Evolutionary conservation across 352 stramenopile species (phyloP).

Genomic region (Pythium brassicae): DNA sequence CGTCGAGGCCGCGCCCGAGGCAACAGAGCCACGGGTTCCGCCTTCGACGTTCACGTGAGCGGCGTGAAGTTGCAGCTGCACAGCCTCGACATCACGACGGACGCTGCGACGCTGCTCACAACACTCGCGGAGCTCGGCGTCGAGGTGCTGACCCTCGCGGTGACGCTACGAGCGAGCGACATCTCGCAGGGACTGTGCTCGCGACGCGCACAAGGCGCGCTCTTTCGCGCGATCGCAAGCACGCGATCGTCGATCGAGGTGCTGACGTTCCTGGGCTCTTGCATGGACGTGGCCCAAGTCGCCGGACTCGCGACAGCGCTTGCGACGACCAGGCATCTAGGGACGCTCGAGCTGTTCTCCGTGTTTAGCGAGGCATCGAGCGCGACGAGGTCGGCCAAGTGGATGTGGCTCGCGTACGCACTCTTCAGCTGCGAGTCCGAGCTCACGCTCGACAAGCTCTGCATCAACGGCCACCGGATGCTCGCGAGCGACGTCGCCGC

Average conservation of each 20-base stretch:
- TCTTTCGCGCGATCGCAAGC: slow-evolving; percentile 1
- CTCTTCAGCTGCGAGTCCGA: slow-evolving; percentile 19
- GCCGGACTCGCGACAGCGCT: background rate
- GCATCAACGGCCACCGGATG: slow-evolving; percentile 6
- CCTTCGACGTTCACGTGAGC: background rate
- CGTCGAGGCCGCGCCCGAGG: too few species aligned
- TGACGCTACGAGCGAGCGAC: background rate
- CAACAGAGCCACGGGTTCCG: too few species aligned
- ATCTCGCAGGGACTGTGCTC: slow-evolving; percentile 3
- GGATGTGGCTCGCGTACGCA: slow-evolving; percentile 28
- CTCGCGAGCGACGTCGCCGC: slow-evolving; percentile 4
- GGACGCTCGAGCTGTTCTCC: slow-evolving; percentile 4
- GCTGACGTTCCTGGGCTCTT: slow-evolving; percentile 1
- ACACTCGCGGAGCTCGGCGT: slow-evolving; percentile 2
- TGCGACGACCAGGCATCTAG: background rate
- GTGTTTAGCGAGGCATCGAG: slow-evolving; percentile 4
- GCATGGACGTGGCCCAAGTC: slow-evolving; percentile 1
- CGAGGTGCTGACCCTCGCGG: background rate
- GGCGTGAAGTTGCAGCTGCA: slow-evolving; percentile 7
- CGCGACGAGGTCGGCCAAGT: slow-evolving; percentile 14
- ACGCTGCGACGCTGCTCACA: background rate
- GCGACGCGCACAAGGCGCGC: background rate
- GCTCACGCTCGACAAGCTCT: slow-evolving; percentile 10
- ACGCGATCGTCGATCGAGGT: background rate
- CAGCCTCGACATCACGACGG: slow-evolving; percentile 6